Evolutionary conservation across 805 yeast species (phyloP).

Genomic region (Pichia membranifaciens): DNA sequence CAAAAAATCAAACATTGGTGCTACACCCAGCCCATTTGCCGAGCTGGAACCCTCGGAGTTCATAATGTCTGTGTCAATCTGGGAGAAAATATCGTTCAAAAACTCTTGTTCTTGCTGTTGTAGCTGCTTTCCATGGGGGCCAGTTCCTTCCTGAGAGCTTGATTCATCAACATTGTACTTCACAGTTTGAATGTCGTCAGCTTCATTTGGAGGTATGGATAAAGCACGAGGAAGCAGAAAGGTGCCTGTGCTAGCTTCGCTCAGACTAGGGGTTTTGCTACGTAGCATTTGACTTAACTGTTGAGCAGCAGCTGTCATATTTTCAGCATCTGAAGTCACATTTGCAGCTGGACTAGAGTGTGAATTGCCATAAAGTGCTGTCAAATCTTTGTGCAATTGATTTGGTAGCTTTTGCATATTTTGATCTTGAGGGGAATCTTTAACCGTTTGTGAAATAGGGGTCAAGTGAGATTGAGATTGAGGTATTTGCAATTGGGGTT

Average conservation of each 20-base stretch:
- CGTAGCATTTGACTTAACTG: not conserved
- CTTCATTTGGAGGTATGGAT: not conserved
- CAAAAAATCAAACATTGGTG: slow-evolving; percentile 12
- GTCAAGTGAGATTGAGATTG: not conserved
- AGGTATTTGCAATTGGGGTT: not conserved
- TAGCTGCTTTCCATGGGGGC: not conserved
- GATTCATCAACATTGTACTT: not conserved
- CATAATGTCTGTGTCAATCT: slow-evolving; percentile 30
- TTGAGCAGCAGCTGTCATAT: not conserved
- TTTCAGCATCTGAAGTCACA: not conserved
- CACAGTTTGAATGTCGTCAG: not conserved
- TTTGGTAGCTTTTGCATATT: too few relatives aligned
- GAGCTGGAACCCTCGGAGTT: slow-evolving; percentile 13
- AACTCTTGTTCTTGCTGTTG: slow-evolving; percentile 23
- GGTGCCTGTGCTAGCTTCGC: not conserved
- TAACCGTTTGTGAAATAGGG: too few relatives aligned
- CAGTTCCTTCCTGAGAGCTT: not conserved
- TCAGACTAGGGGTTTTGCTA: not conserved
- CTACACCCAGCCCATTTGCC: slow-evolving; percentile 2
- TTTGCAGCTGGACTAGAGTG: not conserved
- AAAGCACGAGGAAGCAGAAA: not conserved
- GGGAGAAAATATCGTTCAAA: slow-evolving; percentile 26
- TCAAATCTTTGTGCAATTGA: not conserved
- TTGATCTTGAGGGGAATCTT: too few relatives aligned
- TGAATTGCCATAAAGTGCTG: not conserved